phyloP scores from a whole-genome alignment of 345 rosid species.

The Euphorbia peplus region DNA sequence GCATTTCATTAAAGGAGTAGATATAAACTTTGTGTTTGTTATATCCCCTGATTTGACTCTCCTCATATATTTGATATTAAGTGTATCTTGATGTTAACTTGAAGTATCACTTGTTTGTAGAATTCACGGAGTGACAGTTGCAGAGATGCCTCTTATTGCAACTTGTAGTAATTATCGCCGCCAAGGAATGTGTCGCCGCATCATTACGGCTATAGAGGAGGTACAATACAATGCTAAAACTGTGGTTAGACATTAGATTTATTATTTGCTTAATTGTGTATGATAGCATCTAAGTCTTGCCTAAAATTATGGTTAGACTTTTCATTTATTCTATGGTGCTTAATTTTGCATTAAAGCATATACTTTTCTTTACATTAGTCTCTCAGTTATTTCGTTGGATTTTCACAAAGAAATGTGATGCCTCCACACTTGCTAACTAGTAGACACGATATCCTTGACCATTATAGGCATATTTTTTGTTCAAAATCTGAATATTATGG shows the following conservation, averaged over 20 bases:
- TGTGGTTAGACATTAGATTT: neutral
- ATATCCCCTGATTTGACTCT: neutral
- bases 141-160: constrained; percentile 98
- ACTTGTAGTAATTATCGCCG: constrained; percentile 86
- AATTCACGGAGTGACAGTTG: constrained; percentile 75
- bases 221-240: constrained; percentile 30
- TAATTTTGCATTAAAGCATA: neutral
- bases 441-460: too few relatives aligned
- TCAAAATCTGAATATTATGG: too few relatives aligned
- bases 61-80: constrained; percentile 3
- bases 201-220: constrained; percentile 80
- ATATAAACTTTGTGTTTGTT: neutral
- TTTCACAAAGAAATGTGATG: neutral
- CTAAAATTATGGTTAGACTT: neutral
- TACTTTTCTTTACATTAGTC: neutral
- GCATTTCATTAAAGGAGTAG: neutral
- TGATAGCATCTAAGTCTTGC: neutral
- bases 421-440: too few relatives aligned
- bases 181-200: constrained; percentile 87
- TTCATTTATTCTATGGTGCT: neutral
- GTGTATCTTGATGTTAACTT: constrained; percentile 3
- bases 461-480: too few relatives aligned
- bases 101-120: constrained; percentile 36
- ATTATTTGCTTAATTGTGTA: neutral
- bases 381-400: neutral